These are phyloP conservation scores for Sicyos edulis DNA, from an alignment of 306 rosid genomes.

Conservation along the genomic window DNA sequence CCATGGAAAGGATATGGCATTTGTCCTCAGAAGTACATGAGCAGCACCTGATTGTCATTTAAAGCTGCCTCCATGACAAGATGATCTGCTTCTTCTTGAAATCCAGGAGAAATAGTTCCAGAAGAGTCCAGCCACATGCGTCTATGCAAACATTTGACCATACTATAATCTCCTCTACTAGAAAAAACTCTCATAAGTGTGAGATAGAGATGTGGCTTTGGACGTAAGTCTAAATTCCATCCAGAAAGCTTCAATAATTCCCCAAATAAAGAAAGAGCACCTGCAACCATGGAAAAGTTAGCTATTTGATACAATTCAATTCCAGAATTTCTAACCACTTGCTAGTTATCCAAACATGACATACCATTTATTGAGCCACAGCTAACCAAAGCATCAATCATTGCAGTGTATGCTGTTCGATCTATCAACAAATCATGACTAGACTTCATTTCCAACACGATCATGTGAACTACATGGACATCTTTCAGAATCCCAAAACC, in stretches of 20 bases:
- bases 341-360: constrained; percentile 23
- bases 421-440: constrained; percentile 41
- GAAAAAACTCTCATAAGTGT: constrained; percentile 75
- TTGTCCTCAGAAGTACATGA: background rate
- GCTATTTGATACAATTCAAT: background rate
- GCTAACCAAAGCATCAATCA: constrained; percentile 58
- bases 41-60: constrained; percentile 56
- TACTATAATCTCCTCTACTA: constrained; percentile 55
- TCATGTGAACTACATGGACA: constrained; percentile 44
- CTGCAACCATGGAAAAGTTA: constrained; percentile 30
- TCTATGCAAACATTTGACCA: constrained; percentile 46
- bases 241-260: constrained; percentile 65
- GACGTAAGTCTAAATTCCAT: constrained; percentile 48
- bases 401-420: constrained; percentile 80
- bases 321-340: background rate
- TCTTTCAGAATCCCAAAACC: constrained; percentile 65
- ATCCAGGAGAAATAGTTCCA: constrained; percentile 48
- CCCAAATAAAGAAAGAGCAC: constrained; percentile 73
- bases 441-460: constrained; percentile 72
- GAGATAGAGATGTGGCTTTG: constrained; percentile 88
- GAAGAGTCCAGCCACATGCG: constrained; percentile 65
- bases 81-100: constrained; percentile 75
- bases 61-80: constrained; percentile 86
- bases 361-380: constrained; percentile 65
- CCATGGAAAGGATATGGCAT: background rate